Evolutionary conservation across 2,329 filamentous ascomycete genomes (phyloP), one percentile per base, ranked within the genome.

Genomic region (Phialophora tarda): DNA sequence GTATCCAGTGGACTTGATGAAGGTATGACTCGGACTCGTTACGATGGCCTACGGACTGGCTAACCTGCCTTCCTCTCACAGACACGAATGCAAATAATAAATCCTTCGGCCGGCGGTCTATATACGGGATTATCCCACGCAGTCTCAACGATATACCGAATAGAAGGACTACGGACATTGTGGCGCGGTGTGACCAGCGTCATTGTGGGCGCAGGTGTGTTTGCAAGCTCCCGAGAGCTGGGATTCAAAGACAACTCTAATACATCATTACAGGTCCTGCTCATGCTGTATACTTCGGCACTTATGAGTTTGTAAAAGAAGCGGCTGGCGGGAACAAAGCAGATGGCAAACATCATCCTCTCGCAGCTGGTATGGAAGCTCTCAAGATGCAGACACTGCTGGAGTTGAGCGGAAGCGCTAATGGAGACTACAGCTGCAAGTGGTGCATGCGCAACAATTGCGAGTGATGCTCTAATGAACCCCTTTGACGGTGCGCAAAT

Each of bases 161-260:
- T 90, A 63, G 95, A 99, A 79, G 95, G 95, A 48, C 86, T 96
- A 75, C 83, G 95, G 77, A 95, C 93, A 77, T 83, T 99, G 78
- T 99, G 95, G 95, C 89, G 92, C 80, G 95, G 95, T 73, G 90
- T 99, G 81, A 97, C 93, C 30, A 98, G 95, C 79, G 95, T 99
- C 62, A 91, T 97, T 69, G 86, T 98, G 57, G 95, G 95, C 77
- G 95, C 95, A 77, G 94, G 93, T 96, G 82, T 75, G 88, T 56
- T 63, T 44, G 38, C 7, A 51, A 47, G 65, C 64, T 65, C 28
- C 8, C 59, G 59, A 58, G 28, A 44, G 54, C 34, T 41, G 55
- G 59, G 50, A 30, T 58, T 21, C 34, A 26, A 28, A 38, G 41
- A 53, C 38, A 60, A 64, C 62, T 62, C 73, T 77, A 69, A 76